Base-by-base conservation (phyloP, 2,329 filamentous ascomycete species). In the Aspergillus pseudotamarii region DNA sequence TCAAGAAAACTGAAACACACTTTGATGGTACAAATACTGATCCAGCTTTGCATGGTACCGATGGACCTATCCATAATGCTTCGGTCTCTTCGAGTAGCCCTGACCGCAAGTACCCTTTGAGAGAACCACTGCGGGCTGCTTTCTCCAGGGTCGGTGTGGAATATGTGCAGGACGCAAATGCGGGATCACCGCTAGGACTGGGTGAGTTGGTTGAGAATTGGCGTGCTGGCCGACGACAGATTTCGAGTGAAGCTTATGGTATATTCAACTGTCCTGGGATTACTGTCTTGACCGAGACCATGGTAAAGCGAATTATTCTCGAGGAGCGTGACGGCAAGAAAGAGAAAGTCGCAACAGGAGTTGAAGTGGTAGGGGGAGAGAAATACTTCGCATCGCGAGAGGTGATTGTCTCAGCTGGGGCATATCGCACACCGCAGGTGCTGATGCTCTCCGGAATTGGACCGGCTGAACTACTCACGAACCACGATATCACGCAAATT, bases 1-100 rank as follows among this genome's bases (percentile, higher is more conserved):
- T 84, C 60, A 72, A 73, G 43, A 82, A 79, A 62, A 67, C 75
- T 0, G 81, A 83, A 63, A 63, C 61, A 9, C 69, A 69, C 16
- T 74, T 36, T 14, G 34, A 75, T 16, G 68, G 70, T 30, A 43
- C 69, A 16, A 21, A 71, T 0, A 58, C 16, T 1, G 65, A 73
- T 58, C 51, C 71, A 0, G 57, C 64, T 5, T 59, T 69, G 6
- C 72, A 78, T 60, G 75, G 77, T 6, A 60, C 59, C 28, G 58
- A 71, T 12, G 73, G 75, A 4, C 71, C 73, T 1, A 75, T 80
- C 9, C 51, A 61, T 41, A 64, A 62, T 21, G 57, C 55, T 3
- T 57, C 53, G 2, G 59, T 60, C 2, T 58, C 71, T 2, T 69
- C 66, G 4, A 69, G 69, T 4, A 66, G 73, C 5, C 21, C 51